phyloP scores from a whole-genome alignment of 306 rosid genomes.

The Lathyrus oleraceus region DNA sequence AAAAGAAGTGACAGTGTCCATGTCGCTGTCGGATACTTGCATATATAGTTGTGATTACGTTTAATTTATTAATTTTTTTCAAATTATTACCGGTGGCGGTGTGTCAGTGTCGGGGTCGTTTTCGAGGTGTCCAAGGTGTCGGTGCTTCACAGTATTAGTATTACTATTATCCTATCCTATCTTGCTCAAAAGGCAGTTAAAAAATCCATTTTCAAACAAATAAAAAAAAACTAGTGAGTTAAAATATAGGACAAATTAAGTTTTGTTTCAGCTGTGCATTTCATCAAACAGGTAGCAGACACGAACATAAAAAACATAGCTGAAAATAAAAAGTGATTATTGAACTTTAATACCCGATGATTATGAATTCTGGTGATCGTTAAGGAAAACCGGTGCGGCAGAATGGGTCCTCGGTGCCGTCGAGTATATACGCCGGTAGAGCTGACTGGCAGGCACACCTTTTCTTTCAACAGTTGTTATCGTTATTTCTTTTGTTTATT shows the following conservation, averaged over 20 bases:
- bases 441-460: too few relatives aligned
- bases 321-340: background rate
- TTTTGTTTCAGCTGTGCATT: slow-evolving; percentile 37
- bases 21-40: too few relatives aligned
- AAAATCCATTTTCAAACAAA: slow-evolving; percentile 1
- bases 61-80: too few relatives aligned
- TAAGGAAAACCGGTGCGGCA: background rate
- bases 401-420: background rate
- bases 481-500: too few relatives aligned
- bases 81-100: too few relatives aligned
- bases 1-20: too few relatives aligned
- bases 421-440: background rate
- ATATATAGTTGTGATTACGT: too few relatives aligned
- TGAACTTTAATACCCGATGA: background rate
- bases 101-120: too few relatives aligned
- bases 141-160: too few relatives aligned
- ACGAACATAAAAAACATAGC: background rate
- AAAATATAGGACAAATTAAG: background rate
- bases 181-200: slow-evolving; percentile 11
- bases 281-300: slow-evolving; percentile 46
- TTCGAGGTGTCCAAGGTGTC: too few relatives aligned
- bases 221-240: slow-evolving; percentile 6
- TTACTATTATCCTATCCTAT: background rate
- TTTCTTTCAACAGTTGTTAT: too few relatives aligned
- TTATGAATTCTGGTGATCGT: background rate